Conservation (phyloP, 768 basidiomycete genomes). For the Galerina marginata region DNA sequence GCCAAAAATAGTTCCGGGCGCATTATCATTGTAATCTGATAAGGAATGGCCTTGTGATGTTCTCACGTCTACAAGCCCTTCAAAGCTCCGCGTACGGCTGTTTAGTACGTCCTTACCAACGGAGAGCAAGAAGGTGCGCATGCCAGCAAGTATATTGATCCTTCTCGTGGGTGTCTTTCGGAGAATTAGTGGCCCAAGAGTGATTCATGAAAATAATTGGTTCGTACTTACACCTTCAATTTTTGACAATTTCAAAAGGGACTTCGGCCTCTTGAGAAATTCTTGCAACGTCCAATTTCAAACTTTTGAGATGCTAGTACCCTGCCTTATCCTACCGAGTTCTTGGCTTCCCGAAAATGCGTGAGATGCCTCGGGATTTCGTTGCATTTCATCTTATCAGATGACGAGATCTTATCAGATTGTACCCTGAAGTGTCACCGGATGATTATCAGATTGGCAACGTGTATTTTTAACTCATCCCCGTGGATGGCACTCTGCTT, state of each 20-base stretch:
- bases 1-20: slow-evolving; percentile 16
- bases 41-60: slow-evolving; percentile 17
- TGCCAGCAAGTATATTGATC: too few species aligned
- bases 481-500: background rate
- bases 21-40: slow-evolving; percentile 26
- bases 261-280: too few species aligned
- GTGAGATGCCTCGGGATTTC: slow-evolving; percentile 4
- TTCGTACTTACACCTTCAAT: too few species aligned
- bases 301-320: background rate
- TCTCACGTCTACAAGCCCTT: slow-evolving; percentile 3
- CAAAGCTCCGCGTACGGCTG: slow-evolving; percentile 3
- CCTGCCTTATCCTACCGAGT: slow-evolving; percentile 7
- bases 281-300: too few species aligned
- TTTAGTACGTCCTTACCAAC: background rate
- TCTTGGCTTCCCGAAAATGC: background rate
- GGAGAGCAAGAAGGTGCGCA: background rate
- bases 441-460: slow-evolving; percentile 28
- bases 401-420: slow-evolving; percentile 41
- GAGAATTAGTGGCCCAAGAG: too few species aligned
- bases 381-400: slow-evolving; percentile 21
- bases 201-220: too few species aligned
- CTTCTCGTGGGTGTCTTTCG: too few species aligned
- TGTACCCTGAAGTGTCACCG: slow-evolving; percentile 23
- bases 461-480: slow-evolving; percentile 12
- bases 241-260: too few species aligned